Evolutionary conservation across 2,329 filamentous ascomycete species (phyloP).

Genomic region (Stenocarpella maydis): DNA sequence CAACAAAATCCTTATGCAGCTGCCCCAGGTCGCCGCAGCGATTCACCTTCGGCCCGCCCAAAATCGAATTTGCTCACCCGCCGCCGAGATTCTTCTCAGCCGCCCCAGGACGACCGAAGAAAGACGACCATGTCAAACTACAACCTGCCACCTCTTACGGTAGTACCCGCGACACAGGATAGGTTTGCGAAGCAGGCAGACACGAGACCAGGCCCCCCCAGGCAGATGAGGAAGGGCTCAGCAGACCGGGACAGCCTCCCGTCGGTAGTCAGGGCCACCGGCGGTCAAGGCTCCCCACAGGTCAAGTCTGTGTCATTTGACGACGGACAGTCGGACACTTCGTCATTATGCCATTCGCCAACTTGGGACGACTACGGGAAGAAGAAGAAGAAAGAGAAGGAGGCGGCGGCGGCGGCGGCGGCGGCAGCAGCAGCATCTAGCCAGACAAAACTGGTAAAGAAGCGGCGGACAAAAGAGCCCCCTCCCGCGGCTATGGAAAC

Average conservation of each 20-base stretch:
- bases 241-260: slow-evolving; percentile 32
- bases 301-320: slow-evolving; percentile 53
- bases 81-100: slow-evolving; percentile 31
- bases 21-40: slow-evolving; percentile 32
- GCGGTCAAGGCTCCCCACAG: slow-evolving; percentile 36
- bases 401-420: slow-evolving; percentile 46
- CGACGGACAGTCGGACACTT: slow-evolving; percentile 50
- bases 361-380: slow-evolving; percentile 67
- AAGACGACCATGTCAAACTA: slow-evolving; percentile 10
- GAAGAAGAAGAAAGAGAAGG: slow-evolving; percentile 62
- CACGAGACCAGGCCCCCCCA: slow-evolving; percentile 1
- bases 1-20: slow-evolving; percentile 33
- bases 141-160: slow-evolving; percentile 24
- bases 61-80: slow-evolving; percentile 32
- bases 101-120: slow-evolving; percentile 22
- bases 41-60: slow-evolving; percentile 31
- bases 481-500: slow-evolving; percentile 39
- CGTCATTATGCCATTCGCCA: slow-evolving; percentile 67
- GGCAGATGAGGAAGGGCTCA: slow-evolving; percentile 38
- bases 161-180: slow-evolving; percentile 2
- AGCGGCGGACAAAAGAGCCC: slow-evolving; percentile 49
- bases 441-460: slow-evolving; percentile 49
- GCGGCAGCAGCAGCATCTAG: slow-evolving; percentile 40
- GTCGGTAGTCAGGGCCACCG: slow-evolving; percentile 30
- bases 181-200: slow-evolving; percentile 10